phyloP scores from a whole-genome alignment of 345 rosid species.

The Anastatica hierochuntica region DNA sequence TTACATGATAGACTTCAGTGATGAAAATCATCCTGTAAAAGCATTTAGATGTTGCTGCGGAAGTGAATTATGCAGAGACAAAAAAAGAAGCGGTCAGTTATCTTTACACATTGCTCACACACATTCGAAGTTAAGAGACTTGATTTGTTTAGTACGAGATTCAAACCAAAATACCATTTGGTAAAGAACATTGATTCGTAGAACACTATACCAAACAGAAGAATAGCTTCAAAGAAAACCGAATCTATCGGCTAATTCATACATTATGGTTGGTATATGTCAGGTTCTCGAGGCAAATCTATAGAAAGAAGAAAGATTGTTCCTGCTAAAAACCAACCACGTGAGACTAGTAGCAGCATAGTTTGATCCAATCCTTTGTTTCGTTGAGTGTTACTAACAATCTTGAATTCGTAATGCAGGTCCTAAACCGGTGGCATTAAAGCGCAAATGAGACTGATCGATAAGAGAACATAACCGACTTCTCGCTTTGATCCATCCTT shows the following conservation, averaged over 20 bases:
- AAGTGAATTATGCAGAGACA: slow-evolving; percentile 59
- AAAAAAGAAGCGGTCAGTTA: slow-evolving; percentile 22
- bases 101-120: not conserved
- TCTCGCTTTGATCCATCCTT: too few species aligned
- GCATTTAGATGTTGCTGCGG: slow-evolving; percentile 69
- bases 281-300: slow-evolving; percentile 23
- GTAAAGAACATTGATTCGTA: not conserved
- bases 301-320: slow-evolving; percentile 20
- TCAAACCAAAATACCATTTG: not conserved
- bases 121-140: too few species aligned
- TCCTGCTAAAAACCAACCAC: slow-evolving; percentile 19
- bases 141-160: too few species aligned
- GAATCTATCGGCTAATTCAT: not conserved
- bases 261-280: not conserved
- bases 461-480: not conserved
- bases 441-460: slow-evolving; percentile 9
- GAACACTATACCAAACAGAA: not conserved
- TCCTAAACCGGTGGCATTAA: slow-evolving; percentile 3
- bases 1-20: slow-evolving; percentile 68
- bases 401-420: slow-evolving; percentile 9
- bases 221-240: not conserved
- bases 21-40: slow-evolving; percentile 56
- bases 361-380: not conserved
- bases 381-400: not conserved
- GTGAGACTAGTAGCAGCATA: slow-evolving; percentile 17